A percentile compares a stretch with the other conserved stretches of the same genome.
phyloP scores from a whole-genome alignment of 163 green algal genomes.

The Scenedesmus sp. region DNA sequence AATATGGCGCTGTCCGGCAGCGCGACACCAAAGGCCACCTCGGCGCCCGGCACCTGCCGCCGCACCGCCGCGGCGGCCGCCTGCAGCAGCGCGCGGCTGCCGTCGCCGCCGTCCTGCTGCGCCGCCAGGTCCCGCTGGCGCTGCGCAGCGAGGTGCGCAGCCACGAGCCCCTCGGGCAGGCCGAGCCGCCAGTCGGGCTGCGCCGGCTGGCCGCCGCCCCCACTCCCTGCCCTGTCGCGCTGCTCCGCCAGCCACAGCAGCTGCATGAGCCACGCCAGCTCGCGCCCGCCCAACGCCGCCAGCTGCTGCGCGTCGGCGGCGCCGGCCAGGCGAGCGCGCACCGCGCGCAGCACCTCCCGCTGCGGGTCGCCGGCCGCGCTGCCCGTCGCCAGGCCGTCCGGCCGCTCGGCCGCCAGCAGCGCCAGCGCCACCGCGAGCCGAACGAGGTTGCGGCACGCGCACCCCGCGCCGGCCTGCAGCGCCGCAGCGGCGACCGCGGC shows the following conservation, averaged over 20 bases:
- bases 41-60: neutral
- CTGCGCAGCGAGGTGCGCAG: neutral
- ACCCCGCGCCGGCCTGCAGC: too few species aligned
- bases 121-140: neutral
- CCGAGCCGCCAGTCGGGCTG: neutral
- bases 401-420: too few species aligned
- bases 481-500: too few species aligned
- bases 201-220: neutral
- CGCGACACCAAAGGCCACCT: neutral
- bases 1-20: slow-evolving; percentile 13
- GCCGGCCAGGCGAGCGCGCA: neutral
- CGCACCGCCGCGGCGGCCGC: too few species aligned
- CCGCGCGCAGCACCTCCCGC: too few species aligned
- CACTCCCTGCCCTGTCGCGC: neutral
- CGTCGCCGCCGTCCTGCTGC: too few species aligned
- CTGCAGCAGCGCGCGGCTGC: too few species aligned
- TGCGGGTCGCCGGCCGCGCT: too few species aligned
- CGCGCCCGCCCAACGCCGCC: neutral
- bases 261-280: slow-evolving; percentile 13
- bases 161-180: neutral
- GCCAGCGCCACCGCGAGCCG: too few species aligned
- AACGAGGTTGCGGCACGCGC: too few species aligned
- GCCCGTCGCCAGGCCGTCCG: too few species aligned
- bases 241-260: slow-evolving; percentile 19
- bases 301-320: slow-evolving; percentile 1